These are phyloP conservation scores for Botrytis fragariae DNA, from an alignment of 2,329 filamentous ascomycete genomes.

Conservation along the genomic window DNA sequence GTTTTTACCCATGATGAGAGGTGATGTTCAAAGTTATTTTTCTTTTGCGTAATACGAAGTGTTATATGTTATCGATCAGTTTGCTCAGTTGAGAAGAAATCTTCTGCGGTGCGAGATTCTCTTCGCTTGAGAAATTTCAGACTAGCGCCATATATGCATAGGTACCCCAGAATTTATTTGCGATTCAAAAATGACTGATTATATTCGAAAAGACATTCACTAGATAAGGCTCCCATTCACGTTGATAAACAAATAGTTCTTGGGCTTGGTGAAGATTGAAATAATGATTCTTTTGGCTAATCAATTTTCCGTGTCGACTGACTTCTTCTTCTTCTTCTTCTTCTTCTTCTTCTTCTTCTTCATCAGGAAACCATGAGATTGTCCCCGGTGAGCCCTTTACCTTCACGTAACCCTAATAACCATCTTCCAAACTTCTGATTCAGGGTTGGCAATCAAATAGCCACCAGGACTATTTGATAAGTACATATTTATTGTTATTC, in stretches of 20 bases:
- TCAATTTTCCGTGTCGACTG: not conserved
- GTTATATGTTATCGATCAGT: not conserved
- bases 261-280: not conserved
- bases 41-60: not conserved
- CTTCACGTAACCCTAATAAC: not conserved
- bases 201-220: not conserved
- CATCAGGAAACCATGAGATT: not conserved
- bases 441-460: not conserved
- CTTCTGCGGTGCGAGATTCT: constrained; percentile 14
- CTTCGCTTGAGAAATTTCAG: constrained; percentile 15
- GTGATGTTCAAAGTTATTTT: not conserved
- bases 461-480: not conserved
- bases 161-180: constrained; percentile 1
- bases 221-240: not conserved
- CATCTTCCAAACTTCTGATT: not conserved
- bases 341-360: not conserved
- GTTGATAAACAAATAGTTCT: not conserved
- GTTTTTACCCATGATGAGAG: constrained; percentile 32
- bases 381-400: constrained; percentile 2
- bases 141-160: constrained; percentile 9
- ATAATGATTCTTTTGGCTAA: not conserved
- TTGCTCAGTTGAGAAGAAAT: constrained; percentile 6
- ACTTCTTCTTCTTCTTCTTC: not conserved
- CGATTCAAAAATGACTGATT: not conserved
- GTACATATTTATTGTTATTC: not conserved